Evolutionary conservation across 2,329 filamentous ascomycete species (phyloP), one percentile per base, ranked within the genome.

Genomic region (Fusarium compactum): DNA sequence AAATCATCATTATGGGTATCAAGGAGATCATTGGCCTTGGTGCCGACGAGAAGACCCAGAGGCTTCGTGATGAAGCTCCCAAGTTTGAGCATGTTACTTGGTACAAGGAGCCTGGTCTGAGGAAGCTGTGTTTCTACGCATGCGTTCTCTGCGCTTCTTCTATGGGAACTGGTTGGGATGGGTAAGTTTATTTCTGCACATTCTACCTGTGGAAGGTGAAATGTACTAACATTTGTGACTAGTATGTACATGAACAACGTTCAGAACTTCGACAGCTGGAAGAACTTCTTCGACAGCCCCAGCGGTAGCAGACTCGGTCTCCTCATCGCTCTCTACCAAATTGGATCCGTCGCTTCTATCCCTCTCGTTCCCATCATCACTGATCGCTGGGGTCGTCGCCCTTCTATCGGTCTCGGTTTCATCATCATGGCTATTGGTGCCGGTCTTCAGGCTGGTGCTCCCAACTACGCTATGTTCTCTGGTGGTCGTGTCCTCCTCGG

Each of bases 241-340:
- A 89, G 89, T 76, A 87, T 86, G n/a, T 87, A 66, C 62, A 66
- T 66, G 63, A 64, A 64, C 41, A 64, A 66, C 2, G 63, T 85
- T 4, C 86, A 89, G 79, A 84, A 87, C 77, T 86, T 89, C 71
- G 80, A 85, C 56, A 78, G 78, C 22, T 89, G 86, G 86, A 82
- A 84, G 64, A 62, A 74, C 77, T 89, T 89, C 76, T 80, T 81
- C 48, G 77, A 82, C 18, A 32, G 59, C 41, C 54, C 67, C 1
- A 76, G 81, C 47, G 76, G 76, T 16, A 82, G 81, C 76, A 80
- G 80, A 76, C 80, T 86, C 20, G 84, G 83, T 45, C 81, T 86
- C 41, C 78, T 86, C 46, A 83, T 83, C 75, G 84, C 84, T 74
- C 84, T 85, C 80, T 85, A 84, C 77, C 84, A 82, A 75, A 84